Evolutionary conservation across 2,329 filamentous ascomycete genomes (phyloP).

Genomic region (Cladophialophora chaetospira): DNA sequence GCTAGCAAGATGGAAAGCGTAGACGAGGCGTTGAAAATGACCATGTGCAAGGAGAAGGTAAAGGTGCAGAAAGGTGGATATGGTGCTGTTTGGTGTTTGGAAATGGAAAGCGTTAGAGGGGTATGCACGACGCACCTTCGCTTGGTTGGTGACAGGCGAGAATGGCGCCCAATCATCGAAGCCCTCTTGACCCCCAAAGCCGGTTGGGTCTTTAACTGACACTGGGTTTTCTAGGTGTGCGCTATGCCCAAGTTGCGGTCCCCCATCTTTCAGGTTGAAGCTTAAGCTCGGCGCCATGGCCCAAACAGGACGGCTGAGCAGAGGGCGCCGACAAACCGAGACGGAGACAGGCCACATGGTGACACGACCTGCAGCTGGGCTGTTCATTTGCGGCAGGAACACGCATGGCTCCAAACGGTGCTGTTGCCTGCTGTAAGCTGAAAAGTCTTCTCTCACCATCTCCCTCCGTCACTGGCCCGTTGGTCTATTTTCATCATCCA

Average conservation of each 20-base stretch:
- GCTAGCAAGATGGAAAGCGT: conserved; percentile 12
- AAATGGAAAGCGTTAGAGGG: conserved; percentile 10
- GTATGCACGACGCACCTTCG: not conserved
- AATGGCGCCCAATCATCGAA: conserved; percentile 9
- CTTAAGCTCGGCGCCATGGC: conserved; percentile 15
- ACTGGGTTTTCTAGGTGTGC: not conserved
- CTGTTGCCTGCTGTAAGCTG: conserved; percentile 15
- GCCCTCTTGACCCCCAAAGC: too few relatives aligned
- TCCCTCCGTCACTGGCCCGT: conserved; percentile 1
- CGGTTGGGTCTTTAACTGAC: not conserved
- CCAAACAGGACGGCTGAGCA: conserved; percentile 23
- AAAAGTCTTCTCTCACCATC: conserved; percentile 8
- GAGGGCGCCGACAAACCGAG: not conserved
- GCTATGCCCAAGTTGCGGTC: not conserved
- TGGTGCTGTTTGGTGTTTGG: not conserved
- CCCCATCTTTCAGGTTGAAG: not conserved
- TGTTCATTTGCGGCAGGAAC: conserved; percentile 19
- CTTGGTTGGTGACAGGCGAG: conserved; percentile 6
- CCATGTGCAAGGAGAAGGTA: conserved; percentile 11
- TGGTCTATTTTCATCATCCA: conserved; percentile 23
- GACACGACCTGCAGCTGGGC: not conserved
- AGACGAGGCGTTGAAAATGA: conserved; percentile 16
- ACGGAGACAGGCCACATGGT: not conserved
- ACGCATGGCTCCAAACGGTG: conserved; percentile 8
- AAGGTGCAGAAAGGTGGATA: not conserved